phyloP scores from a whole-genome alignment of 2,329 filamentous ascomycete genomes.

The Aspergillus ochraceus region DNA sequence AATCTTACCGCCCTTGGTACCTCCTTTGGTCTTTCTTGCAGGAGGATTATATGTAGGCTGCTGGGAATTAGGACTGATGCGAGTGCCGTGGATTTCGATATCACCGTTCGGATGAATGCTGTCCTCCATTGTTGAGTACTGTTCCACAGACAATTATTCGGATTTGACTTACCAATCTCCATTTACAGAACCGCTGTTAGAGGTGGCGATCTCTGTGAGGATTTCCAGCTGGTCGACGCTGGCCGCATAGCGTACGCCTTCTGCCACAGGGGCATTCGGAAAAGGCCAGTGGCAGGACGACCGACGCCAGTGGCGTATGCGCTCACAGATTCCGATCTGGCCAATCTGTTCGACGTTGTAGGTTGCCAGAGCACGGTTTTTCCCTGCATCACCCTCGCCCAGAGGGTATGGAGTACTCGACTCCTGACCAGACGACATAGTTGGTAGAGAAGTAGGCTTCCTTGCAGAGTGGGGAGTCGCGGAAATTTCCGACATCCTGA shows the following conservation, averaged over 20 bases:
- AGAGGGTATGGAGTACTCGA: neutral
- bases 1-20: neutral
- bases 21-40: neutral
- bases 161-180: neutral
- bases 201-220: neutral
- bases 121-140: neutral
- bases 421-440: neutral
- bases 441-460: neutral
- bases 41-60: neutral
- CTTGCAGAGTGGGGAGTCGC: neutral
- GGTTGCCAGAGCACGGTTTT: neutral
- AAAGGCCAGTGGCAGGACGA: neutral
- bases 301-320: neutral
- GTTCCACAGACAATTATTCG: neutral
- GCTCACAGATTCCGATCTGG: neutral
- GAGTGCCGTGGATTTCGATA: neutral
- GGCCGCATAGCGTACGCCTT: neutral
- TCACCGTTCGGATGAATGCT: slow-evolving; percentile 2
- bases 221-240: neutral
- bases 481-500: neutral
- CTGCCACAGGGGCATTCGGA: neutral
- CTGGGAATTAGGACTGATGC: neutral
- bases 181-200: neutral
- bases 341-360: neutral
- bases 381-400: neutral